Base-by-base conservation (phyloP, 179 eudicot species). In the Beta corolliflora region DNA sequence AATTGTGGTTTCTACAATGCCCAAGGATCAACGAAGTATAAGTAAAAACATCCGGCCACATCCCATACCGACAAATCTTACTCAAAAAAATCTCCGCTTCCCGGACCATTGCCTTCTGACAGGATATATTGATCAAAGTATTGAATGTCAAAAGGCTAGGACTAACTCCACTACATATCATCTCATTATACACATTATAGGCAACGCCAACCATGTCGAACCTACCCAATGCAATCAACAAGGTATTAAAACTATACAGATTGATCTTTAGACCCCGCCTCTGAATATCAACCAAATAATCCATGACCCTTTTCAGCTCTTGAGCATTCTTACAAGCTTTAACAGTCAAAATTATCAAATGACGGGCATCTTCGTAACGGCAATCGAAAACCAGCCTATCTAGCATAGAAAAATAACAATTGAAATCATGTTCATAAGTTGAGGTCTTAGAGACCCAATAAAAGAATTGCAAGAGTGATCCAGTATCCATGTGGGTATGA, bases 21-120 rank as follows among this genome's bases (percentile, higher is more conserved):
- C 97, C 95, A 68, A 92, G 92, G 83, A 93, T 89, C 84, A 92
- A 81, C 63, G 95, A 93, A 0, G 93, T 88, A 67, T 81, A 88
- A 0, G 92, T 89, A 77, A 87, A 93, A 79, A 80, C 94, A 86
- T 93, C 94, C 0, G 97, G 97, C 3, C 72, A 60, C 85, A 89
- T 67, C 21, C 83, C 94, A 76, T 63, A 80, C 85, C 75, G 87
- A 87, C 70, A 86, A 63, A 91, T 83, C 84, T 78, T 75, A 80
- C 86, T 79, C n/a, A 93, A 75, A 78, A 88, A 23, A 75, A 87
- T 58, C 78, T 88, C 86, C 23, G 90, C 97, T 75, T 88, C 90
- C 72, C 76, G 79, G 71, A 93, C 79, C 79, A 75, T 87, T 53
- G 94, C 97, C 83, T 84, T 89, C 86, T 92, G 92, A 76, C 95